These are phyloP conservation scores for Fusarium chlamydosporum DNA, from an alignment of 2,329 filamentous ascomycete genomes.

Conservation along the genomic window DNA sequence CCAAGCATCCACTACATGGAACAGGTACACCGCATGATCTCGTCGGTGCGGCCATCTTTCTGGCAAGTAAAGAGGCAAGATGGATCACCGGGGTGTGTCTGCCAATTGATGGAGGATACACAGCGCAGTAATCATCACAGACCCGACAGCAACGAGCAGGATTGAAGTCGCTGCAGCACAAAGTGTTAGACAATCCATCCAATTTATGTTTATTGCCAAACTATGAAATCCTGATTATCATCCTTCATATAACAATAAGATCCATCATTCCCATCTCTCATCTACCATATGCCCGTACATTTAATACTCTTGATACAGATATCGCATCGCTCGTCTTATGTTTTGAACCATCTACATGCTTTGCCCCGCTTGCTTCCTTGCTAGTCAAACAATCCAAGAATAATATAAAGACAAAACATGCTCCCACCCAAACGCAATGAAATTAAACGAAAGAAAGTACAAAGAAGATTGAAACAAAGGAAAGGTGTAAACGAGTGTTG, in stretches of 20 bases:
- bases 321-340: slow-evolving; percentile 40
- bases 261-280: slow-evolving; percentile 3
- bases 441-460: slow-evolving; percentile 19
- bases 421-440: slow-evolving; percentile 15
- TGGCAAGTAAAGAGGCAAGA: slow-evolving; percentile 56
- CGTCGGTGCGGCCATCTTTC: slow-evolving; percentile 56
- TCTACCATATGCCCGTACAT: slow-evolving; percentile 3
- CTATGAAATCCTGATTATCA: slow-evolving; percentile 15
- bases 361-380: slow-evolving; percentile 15
- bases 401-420: neutral
- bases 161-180: neutral
- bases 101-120: slow-evolving; percentile 59
- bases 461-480: slow-evolving; percentile 19
- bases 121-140: slow-evolving; percentile 46
- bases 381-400: slow-evolving; percentile 13
- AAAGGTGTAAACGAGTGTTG: slow-evolving; percentile 24
- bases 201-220: slow-evolving; percentile 18
- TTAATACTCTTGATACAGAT: slow-evolving; percentile 37
- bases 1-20: slow-evolving; percentile 50
- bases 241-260: neutral
- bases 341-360: slow-evolving; percentile 31
- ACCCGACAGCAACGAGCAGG: no score
- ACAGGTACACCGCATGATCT: slow-evolving; percentile 50
- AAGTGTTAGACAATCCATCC: slow-evolving; percentile 2
- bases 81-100: slow-evolving; percentile 60